Conservation (phyloP, 768 basidiomycete species). For the Clitopilus hobsonii region DNA sequence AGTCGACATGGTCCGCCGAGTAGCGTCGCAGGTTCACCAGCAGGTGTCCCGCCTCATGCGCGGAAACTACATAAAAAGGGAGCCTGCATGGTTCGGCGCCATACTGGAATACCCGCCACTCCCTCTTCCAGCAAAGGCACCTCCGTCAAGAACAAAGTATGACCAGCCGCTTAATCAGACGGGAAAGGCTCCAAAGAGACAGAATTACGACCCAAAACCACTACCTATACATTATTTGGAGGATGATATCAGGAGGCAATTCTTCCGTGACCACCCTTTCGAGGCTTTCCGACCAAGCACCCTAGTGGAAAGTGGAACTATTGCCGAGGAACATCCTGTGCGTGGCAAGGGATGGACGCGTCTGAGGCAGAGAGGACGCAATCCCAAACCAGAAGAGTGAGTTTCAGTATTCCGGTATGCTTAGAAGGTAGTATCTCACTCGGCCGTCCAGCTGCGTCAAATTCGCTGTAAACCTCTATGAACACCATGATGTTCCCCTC, state of each 20-base stretch:
- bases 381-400: constrained; percentile 89
- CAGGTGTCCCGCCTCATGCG: constrained; percentile 79
- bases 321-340: constrained; percentile 54
- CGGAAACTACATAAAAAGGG: constrained; percentile 51
- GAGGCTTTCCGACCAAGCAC: constrained; percentile 83
- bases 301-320: constrained; percentile 64
- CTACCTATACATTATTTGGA: constrained; percentile 71
- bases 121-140: constrained; percentile 73
- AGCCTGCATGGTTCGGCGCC: constrained; percentile 82
- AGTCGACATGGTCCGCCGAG: constrained; percentile 62
- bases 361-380: constrained; percentile 74
- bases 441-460: constrained; percentile 58
- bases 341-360: constrained; percentile 68
- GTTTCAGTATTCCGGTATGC: constrained; percentile 21
- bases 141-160: constrained; percentile 50
- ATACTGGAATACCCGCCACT: constrained; percentile 88
- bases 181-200: constrained; percentile 23
- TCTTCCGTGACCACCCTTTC: constrained; percentile 95
- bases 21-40: constrained; percentile 87
- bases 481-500: constrained; percentile 56
- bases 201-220: constrained; percentile 40
- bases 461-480: constrained; percentile 76
- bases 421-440: constrained; percentile 9
- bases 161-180: constrained; percentile 34
- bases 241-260: constrained; percentile 82